Evolutionary conservation across 2,329 filamentous ascomycete species (phyloP).

Genomic region (Ophiocordyceps sinensis): DNA sequence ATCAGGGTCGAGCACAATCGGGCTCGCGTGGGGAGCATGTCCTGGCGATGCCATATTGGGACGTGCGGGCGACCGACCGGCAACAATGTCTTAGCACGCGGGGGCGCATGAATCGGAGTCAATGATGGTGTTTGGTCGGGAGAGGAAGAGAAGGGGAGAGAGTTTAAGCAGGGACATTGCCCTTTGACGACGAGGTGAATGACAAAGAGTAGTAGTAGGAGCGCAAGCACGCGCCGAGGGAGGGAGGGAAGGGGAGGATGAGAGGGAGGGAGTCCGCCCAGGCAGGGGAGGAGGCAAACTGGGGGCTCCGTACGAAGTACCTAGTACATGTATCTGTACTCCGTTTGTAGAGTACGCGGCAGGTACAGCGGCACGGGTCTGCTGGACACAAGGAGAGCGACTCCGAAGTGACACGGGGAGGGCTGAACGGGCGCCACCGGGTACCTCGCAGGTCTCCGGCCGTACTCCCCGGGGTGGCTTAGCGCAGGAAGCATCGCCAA

Average conservation of each 20-base stretch:
- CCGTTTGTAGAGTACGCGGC: neutral
- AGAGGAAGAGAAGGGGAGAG: neutral
- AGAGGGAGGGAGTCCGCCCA: neutral
- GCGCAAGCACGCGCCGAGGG: neutral
- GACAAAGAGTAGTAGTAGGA: neutral
- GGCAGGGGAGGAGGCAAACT: neutral
- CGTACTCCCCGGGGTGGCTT: too few species aligned
- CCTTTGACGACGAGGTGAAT: neutral
- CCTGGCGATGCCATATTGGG: conserved; percentile 11
- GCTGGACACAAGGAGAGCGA: too few species aligned
- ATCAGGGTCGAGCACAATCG: conserved; percentile 16
- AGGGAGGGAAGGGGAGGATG: neutral
- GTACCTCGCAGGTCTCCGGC: too few species aligned
- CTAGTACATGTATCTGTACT: too few species aligned
- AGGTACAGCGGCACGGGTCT: too few species aligned
- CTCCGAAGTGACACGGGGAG: too few species aligned
- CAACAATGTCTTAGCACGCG: conserved; percentile 6
- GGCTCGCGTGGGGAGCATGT: conserved; percentile 1
- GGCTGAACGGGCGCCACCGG: too few species aligned
- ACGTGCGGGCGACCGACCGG: conserved; percentile 4
- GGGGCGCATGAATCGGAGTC: conserved; percentile 6
- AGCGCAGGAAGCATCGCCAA: too few species aligned
- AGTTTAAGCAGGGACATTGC: neutral
- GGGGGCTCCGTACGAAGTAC: too few species aligned
- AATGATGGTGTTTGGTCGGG: neutral